Base-by-base conservation (phyloP, 2,329 filamentous ascomycete genomes). In the Scopulariopsis brevicaulis region DNA sequence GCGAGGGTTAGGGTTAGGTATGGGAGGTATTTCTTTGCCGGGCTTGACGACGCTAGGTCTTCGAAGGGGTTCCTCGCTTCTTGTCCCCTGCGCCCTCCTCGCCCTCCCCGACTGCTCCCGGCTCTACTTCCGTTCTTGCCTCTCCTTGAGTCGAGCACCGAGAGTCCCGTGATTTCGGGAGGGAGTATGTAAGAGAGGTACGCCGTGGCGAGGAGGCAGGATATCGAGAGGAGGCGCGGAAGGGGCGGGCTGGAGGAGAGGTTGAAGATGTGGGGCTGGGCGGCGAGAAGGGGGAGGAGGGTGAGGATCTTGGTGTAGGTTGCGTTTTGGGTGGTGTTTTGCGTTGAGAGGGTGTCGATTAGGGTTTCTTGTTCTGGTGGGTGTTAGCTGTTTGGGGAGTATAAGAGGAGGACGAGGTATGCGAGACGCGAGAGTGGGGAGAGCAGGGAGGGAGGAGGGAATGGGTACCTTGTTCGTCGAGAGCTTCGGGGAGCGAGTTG, bases 401-500 rank as follows among this genome's bases (percentile, higher is more conserved):
- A n/a, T n/a, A n/a, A n/a, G n/a, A n/a, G n/a, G n/a, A n/a, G n/a
- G n/a, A n/a, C n/a, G n/a, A n/a, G n/a, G n/a, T n/a, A n/a, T n/a
- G n/a, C n/a, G n/a, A n/a, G n/a, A n/a, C n/a, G n/a, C 12, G 43
- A 11, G 53, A 52, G 54, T 12, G 24, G 58, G 58, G 40, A 52
- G 56, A 32, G n/a, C n/a, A 24, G 22, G 56, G 10, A 53, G 40
- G 40, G 53, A 57, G 54, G 50, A 48, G 37, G 59, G n/a, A 34
- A 35, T 35, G 25, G 14, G 50, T 68, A 86, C 86, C 86, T 78
- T 92, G 80, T 71, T 92, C 88, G 68, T 94, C 90, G 60, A 94
- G 75, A 58, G 84, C 81, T 63, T 84, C 79, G 14, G 81, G 78
- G 34, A 77, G 70, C 25, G 69, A 71, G 68, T 79, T 76, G 59